Conservation (phyloP, 768 basidiomycete genomes). For the Collybia sordida region DNA sequence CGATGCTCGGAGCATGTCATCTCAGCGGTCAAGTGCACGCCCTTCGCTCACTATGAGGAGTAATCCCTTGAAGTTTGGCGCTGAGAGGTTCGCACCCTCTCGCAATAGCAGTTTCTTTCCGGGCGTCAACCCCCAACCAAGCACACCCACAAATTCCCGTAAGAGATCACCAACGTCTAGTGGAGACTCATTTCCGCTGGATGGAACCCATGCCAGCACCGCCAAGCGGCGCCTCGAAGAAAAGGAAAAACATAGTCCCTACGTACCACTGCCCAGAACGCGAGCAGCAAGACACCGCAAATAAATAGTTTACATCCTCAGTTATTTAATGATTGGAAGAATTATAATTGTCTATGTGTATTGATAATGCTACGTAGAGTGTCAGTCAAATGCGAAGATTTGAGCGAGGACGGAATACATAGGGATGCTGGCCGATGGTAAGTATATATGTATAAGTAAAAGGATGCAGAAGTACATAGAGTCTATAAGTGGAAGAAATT, state of each 20-base stretch:
- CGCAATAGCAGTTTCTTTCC: background rate
- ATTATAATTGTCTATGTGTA: constrained; percentile 1
- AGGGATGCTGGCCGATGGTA: background rate
- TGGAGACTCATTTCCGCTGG: constrained; percentile 29
- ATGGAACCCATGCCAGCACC: constrained; percentile 37
- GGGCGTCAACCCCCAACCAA: constrained; percentile 1
- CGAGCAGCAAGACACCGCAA: constrained; percentile 23
- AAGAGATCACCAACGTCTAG: constrained; percentile 18
- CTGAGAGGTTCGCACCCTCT: background rate
- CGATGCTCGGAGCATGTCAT: constrained; percentile 1
- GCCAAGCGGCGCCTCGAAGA: constrained; percentile 29
- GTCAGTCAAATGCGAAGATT: background rate
- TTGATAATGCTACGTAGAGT: constrained; percentile 2
- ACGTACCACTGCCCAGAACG: constrained; percentile 35
- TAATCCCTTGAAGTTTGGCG: too few relatives aligned
- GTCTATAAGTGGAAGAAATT: background rate
- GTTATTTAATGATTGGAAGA: background rate
- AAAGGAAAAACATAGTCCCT: constrained; percentile 32
- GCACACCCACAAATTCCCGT: constrained; percentile 5
- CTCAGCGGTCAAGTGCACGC: constrained; percentile 4
- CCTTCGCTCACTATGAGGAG: background rate
- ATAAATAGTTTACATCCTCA: background rate
- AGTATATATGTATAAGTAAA: too few relatives aligned
- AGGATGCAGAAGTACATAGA: too few relatives aligned
- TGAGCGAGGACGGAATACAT: background rate